Conservation (phyloP, 108 stramenopile species). For the Cyclotella baltica region DNA sequence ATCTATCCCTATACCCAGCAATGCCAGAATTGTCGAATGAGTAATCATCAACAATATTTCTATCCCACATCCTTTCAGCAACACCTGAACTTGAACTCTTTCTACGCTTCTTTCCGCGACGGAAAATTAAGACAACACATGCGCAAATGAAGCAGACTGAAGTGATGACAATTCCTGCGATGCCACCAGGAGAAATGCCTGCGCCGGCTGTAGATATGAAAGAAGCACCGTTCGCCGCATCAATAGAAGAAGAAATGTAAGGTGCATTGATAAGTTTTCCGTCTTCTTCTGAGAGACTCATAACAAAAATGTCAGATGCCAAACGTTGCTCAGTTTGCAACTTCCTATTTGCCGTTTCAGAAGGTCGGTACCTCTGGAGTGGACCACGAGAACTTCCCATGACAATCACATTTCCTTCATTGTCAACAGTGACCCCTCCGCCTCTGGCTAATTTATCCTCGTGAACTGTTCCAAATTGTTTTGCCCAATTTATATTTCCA, state of each 20-base stretch:
- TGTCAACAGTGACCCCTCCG: conserved; percentile 43
- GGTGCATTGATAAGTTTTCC: conserved; percentile 46
- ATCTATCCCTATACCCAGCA: neutral
- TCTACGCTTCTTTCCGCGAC: conserved; percentile 2
- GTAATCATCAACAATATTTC: conserved; percentile 33
- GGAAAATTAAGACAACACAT: neutral
- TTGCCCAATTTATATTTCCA: conserved; percentile 46
- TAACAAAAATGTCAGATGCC: conserved; percentile 46
- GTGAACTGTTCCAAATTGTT: conserved; percentile 45
- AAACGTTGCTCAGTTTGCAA: conserved; percentile 7
- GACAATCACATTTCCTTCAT: conserved; percentile 47
- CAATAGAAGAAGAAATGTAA: conserved; percentile 10
- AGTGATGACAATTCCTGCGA: conserved; percentile 32
- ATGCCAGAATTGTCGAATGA: conserved; percentile 10
- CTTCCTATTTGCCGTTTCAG: neutral
- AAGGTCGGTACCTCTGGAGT: conserved; percentile 42
- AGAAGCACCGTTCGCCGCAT: neutral
- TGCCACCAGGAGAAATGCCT: conserved; percentile 17
- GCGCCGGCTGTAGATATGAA: neutral
- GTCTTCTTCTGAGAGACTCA: conserved; percentile 31
- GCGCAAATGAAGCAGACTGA: conserved; percentile 3
- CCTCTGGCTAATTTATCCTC: conserved; percentile 52
- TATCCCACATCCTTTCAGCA: conserved; percentile 36
- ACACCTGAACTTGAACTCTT: neutral
- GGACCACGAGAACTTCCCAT: conserved; percentile 52